These are phyloP conservation scores for Vigna unguiculata DNA, from an alignment of 306 rosid species.

Conservation along the genomic window DNA sequence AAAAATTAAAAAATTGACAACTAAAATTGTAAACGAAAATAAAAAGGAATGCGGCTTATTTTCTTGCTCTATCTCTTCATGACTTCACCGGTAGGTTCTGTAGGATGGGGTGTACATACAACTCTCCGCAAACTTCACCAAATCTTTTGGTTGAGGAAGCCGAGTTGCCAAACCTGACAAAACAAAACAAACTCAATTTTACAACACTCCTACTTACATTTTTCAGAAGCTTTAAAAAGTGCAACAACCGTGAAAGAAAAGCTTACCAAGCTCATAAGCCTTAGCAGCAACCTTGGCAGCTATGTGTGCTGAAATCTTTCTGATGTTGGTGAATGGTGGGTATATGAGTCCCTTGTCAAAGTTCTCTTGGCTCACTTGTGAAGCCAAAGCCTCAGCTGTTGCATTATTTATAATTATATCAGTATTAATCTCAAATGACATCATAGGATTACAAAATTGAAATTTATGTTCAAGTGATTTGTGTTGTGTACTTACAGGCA, in stretches of 20 bases:
- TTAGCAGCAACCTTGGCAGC: slow-evolving; percentile 97
- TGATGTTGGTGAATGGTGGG: slow-evolving; percentile 92
- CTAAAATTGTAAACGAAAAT: slow-evolving; percentile 8
- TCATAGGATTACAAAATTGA: not conserved
- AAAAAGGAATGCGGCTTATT: not conserved
- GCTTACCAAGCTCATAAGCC: slow-evolving; percentile 90
- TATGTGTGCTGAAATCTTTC: slow-evolving; percentile 93
- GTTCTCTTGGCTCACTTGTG: slow-evolving; percentile 72
- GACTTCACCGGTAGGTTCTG: slow-evolving; percentile 75
- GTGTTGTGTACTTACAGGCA: slow-evolving; percentile 74
- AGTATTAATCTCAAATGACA: not conserved
- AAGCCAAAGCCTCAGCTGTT: slow-evolving; percentile 93
- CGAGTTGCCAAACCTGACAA: slow-evolving; percentile 92
- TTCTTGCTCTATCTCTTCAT: not conserved
- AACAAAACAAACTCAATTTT: slow-evolving; percentile 21
- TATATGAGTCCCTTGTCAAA: slow-evolving; percentile 80
- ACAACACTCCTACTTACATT: not conserved
- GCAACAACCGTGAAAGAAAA: too few species aligned
- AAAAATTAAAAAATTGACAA: slow-evolving; percentile 37
- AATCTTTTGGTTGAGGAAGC: slow-evolving; percentile 87
- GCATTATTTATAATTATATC: too few species aligned
- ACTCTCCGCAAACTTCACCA: slow-evolving; percentile 89
- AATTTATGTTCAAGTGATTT: not conserved
- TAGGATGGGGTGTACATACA: slow-evolving; percentile 95
- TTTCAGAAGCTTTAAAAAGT: not conserved